Conservation (phyloP, 768 basidiomycete species). For the Pleurotus eryngii region DNA sequence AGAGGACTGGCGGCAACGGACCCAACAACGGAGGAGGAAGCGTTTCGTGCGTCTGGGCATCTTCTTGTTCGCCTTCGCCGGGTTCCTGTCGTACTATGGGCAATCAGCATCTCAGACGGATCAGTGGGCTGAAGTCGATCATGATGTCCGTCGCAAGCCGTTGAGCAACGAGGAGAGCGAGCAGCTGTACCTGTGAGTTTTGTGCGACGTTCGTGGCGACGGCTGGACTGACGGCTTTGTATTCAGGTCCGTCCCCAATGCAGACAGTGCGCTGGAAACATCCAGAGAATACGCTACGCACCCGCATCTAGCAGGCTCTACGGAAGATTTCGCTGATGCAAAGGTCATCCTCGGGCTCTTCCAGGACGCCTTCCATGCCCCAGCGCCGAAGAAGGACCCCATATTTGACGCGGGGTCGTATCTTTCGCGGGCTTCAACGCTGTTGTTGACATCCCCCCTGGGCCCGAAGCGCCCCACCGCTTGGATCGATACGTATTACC, state of each 20-base stretch:
- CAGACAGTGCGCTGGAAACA: conserved; percentile 52
- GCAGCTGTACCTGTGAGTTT: conserved; percentile 21
- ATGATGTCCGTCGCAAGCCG: neutral
- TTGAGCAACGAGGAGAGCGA: conserved; percentile 20
- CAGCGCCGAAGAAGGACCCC: conserved; percentile 39
- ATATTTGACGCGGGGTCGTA: conserved; percentile 70
- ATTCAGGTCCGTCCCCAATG: conserved; percentile 50
- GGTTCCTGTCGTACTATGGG: neutral
- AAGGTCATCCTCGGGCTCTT: conserved; percentile 65
- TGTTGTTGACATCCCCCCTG: conserved; percentile 42
- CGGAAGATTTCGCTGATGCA: conserved; percentile 60
- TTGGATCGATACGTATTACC: conserved; percentile 89
- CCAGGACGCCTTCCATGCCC: conserved; percentile 59
- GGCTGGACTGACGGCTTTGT: neutral
- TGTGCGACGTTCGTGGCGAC: neutral
- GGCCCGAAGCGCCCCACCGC: conserved; percentile 50
- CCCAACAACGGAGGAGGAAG: neutral
- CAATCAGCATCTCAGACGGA: neutral
- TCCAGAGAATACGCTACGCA: conserved; percentile 61
- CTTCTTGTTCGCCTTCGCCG: neutral
- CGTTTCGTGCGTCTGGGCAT: neutral
- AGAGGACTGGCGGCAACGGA: neutral
- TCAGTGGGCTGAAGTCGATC: neutral
- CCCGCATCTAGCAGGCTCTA: conserved; percentile 71
- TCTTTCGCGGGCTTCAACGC: conserved; percentile 65